phyloP scores from a whole-genome alignment of 768 basidiomycete genomes.

The Rhizopogon vinicolor region DNA sequence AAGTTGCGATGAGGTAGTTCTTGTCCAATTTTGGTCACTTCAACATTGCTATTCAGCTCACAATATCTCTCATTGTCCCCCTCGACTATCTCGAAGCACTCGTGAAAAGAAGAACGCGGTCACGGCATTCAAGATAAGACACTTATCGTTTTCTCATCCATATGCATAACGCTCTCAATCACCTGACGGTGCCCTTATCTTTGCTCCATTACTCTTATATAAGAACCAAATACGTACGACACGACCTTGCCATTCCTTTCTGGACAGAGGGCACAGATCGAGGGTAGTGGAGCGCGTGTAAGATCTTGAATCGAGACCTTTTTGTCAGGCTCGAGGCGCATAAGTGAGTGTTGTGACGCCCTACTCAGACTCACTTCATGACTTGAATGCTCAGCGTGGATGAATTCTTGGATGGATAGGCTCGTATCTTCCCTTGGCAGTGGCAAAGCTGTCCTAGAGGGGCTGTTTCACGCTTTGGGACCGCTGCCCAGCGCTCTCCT shows the following conservation, averaged over 20 bases:
- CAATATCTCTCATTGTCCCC: not conserved
- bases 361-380: not conserved
- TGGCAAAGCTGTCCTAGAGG: not conserved
- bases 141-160: not conserved
- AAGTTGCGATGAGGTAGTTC: too few species aligned
- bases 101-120: not conserved
- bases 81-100: not conserved
- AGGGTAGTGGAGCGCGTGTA: not conserved
- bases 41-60: not conserved
- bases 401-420: not conserved
- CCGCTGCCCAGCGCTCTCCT: not conserved
- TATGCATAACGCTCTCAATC: not conserved
- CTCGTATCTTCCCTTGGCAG: not conserved
- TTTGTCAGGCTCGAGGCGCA: not conserved
- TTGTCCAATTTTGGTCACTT: too few species aligned
- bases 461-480: not conserved
- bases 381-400: not conserved
- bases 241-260: not conserved
- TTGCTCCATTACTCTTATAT: not conserved
- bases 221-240: not conserved
- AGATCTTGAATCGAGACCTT: not conserved
- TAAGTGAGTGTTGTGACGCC: not conserved
- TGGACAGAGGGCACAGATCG: not conserved
- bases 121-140: not conserved
- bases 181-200: slow-evolving; percentile 1